phyloP scores from a whole-genome alignment of 164 flowering plant species.

The Nymphaea thermarum region DNA sequence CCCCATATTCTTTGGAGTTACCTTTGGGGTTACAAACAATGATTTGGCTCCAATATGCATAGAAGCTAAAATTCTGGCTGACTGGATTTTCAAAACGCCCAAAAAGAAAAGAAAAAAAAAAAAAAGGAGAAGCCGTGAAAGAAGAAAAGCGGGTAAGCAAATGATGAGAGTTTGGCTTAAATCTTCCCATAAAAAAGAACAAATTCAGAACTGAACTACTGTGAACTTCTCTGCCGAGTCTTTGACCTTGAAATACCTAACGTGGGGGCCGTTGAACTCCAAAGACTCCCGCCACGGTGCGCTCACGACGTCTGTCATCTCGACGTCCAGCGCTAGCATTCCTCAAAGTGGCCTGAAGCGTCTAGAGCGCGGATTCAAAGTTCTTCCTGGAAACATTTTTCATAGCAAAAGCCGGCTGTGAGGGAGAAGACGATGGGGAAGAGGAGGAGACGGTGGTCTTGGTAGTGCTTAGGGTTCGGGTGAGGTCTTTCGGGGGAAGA shows the following conservation, averaged over 20 bases:
- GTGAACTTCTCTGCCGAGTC: slow-evolving; percentile 95
- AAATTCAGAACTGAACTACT: slow-evolving; percentile 86
- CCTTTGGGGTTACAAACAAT: too few relatives aligned
- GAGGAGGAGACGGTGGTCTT: too few relatives aligned
- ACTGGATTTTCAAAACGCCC: background rate
- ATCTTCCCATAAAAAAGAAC: slow-evolving; percentile 83
- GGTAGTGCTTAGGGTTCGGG: too few relatives aligned
- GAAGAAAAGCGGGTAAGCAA: slow-evolving; percentile 50
- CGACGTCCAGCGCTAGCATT: slow-evolving; percentile 75
- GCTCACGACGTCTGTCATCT: slow-evolving; percentile 87
- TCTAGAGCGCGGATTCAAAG: slow-evolving; percentile 51
- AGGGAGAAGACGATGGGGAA: too few relatives aligned
- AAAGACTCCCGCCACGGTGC: slow-evolving; percentile 88
- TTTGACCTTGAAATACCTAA: slow-evolving; percentile 69
- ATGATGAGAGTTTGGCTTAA: slow-evolving; percentile 41
- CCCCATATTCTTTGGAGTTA: too few relatives aligned
- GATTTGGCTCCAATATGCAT: too few relatives aligned
- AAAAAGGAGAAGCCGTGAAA: background rate
- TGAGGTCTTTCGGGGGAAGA: too few relatives aligned
- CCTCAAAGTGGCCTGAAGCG: slow-evolving; percentile 38
- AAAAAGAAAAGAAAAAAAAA: background rate
- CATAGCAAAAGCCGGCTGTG: slow-evolving; percentile 12
- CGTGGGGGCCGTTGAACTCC: slow-evolving; percentile 64
- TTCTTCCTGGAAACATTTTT: slow-evolving; percentile 70
- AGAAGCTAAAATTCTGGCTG: too few relatives aligned